Evolutionary conservation across 1,284 basidiomycete species (phyloP).

Genomic region (Sporisorium sorghi): DNA sequence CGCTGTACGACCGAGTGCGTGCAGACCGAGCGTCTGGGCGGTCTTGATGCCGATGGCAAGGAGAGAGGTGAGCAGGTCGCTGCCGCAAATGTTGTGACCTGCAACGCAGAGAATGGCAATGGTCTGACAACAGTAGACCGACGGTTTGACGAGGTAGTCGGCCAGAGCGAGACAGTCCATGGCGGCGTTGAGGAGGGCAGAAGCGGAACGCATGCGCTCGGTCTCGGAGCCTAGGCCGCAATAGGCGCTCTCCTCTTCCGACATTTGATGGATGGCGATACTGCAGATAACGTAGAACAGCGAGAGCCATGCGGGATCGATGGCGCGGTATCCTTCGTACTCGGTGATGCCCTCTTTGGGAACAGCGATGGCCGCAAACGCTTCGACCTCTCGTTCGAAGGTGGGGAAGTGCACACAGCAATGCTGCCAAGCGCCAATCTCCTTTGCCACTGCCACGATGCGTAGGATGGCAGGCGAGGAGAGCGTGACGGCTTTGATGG

Average conservation of each 20-base stretch:
- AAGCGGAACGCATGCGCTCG: slow-evolving; percentile 31
- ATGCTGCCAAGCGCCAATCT: slow-evolving; percentile 56
- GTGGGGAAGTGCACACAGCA: slow-evolving; percentile 53
- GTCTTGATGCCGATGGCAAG: slow-evolving; percentile 57
- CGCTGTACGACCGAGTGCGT: slow-evolving; percentile 41
- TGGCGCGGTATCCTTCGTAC: slow-evolving; percentile 31
- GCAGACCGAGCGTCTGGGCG: slow-evolving; percentile 49
- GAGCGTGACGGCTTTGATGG: slow-evolving; percentile 25
- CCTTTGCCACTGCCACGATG: slow-evolving; percentile 39
- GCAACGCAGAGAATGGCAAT: slow-evolving; percentile 53
- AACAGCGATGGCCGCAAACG: slow-evolving; percentile 32
- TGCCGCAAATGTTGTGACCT: slow-evolving; percentile 56
- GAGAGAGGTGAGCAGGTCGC: slow-evolving; percentile 48
- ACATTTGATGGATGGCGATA: slow-evolving; percentile 57
- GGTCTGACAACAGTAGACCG: slow-evolving; percentile 50
- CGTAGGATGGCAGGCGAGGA: slow-evolving; percentile 22
- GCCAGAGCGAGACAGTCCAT: slow-evolving; percentile 47
- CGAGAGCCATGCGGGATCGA: slow-evolving; percentile 52
- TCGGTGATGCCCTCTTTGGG: slow-evolving; percentile 12
- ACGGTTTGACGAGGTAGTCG: slow-evolving; percentile 50
- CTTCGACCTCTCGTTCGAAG: slow-evolving; percentile 47
- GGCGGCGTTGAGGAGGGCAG: slow-evolving; percentile 39
- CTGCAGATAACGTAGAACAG: slow-evolving; percentile 51
- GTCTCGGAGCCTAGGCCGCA: slow-evolving; percentile 28
- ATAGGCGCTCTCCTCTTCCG: slow-evolving; percentile 34